Conservation (phyloP, 768 basidiomycete genomes). For the Tephrocybe sp. region DNA sequence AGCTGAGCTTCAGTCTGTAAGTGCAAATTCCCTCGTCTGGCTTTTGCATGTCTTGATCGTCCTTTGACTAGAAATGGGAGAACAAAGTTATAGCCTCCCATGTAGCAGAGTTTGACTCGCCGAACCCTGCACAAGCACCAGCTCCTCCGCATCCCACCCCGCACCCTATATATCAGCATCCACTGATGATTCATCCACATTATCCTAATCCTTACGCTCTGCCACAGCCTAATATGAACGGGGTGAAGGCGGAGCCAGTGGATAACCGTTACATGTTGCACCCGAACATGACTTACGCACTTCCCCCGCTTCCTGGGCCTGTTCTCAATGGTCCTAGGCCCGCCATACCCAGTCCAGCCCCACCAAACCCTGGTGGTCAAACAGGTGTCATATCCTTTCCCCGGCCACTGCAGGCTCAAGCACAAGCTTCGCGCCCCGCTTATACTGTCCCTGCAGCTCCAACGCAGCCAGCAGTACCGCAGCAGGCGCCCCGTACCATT, state of each 20-base stretch:
- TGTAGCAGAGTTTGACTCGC: conserved; percentile 88
- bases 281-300: conserved; percentile 41
- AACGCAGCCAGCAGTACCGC: conserved; percentile 6
- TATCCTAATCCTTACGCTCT: conserved; percentile 54
- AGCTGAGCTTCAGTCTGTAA: conserved; percentile 83
- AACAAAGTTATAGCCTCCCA: conserved; percentile 89
- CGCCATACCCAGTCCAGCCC: conserved; percentile 32
- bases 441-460: conserved; percentile 21
- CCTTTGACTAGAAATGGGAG: conserved; percentile 83
- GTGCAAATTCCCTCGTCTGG: conserved; percentile 27
- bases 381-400: conserved; percentile 57
- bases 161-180: conserved; percentile 57
- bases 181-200: conserved; percentile 59
- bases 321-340: conserved; percentile 49
- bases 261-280: conserved; percentile 65
- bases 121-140: conserved; percentile 27
- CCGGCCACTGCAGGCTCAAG: conserved; percentile 28
- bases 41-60: conserved; percentile 13
- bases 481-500: conserved; percentile 35
- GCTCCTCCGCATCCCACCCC: conserved; percentile 42
- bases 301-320: conserved; percentile 67
- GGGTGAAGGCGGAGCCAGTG: conserved; percentile 73
- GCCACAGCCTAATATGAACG: conserved; percentile 36
- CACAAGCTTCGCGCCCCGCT: conserved; percentile 21
- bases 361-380: conserved; percentile 55